Conservation (phyloP, 2,329 filamentous ascomycete genomes). For the Ophiostoma tasmaniense region DNA sequence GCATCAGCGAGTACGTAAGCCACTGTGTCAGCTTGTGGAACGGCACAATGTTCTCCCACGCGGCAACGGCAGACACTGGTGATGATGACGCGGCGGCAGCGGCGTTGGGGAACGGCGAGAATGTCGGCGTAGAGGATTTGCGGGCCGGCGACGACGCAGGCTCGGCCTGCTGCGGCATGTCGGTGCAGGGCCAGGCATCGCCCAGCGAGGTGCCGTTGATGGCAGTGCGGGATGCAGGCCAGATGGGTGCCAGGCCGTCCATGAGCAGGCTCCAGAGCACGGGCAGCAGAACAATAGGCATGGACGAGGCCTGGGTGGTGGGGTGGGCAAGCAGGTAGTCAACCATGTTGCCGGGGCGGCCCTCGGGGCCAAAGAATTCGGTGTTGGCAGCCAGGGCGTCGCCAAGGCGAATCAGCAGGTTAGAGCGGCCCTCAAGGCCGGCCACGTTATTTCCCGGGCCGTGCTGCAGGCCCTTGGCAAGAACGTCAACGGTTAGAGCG, state of each 20-base stretch:
- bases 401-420: conserved; percentile 66
- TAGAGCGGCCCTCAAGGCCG: conserved; percentile 75
- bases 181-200: conserved; percentile 85
- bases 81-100: conserved; percentile 20
- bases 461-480: conserved; percentile 80
- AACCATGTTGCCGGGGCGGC: conserved; percentile 87
- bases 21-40: conserved; percentile 77
- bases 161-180: conserved; percentile 54
- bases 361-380: conserved; percentile 76
- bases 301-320: conserved; percentile 78
- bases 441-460: conserved; percentile 70
- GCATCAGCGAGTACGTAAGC: conserved; percentile 83
- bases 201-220: conserved; percentile 82
- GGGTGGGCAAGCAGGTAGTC: conserved; percentile 92
- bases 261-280: conserved; percentile 88
- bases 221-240: conserved; percentile 77
- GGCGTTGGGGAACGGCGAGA: conserved; percentile 39
- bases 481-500: conserved; percentile 60
- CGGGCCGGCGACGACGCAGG: conserved; percentile 1
- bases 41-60: conserved; percentile 67
- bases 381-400: conserved; percentile 66
- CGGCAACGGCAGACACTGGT: conserved; percentile 37
- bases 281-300: conserved; percentile 76
- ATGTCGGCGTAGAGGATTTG: conserved; percentile 40
- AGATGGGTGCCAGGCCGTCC: conserved; percentile 77